A percentile compares a stretch with the other conserved stretches of the same genome.
Evolutionary conservation across 2,329 filamentous ascomycete genomes (phyloP).

Genomic region (Fusarium scirpi): DNA sequence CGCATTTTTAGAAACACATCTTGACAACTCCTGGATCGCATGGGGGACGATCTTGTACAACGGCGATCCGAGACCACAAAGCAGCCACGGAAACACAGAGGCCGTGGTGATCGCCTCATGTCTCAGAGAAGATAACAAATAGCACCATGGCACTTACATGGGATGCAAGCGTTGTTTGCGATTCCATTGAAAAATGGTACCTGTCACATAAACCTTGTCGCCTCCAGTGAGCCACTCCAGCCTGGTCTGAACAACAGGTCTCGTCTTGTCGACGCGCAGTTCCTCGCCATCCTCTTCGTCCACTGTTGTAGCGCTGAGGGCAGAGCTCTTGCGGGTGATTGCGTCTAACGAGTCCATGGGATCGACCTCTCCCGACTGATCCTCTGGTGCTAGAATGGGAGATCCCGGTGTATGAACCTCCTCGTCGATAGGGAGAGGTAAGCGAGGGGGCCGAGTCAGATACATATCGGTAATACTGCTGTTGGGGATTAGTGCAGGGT

Average conservation of each 20-base stretch:
- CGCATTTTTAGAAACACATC: constrained; percentile 1
- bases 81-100: constrained; percentile 46
- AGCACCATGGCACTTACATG: constrained; percentile 71
- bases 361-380: constrained; percentile 63
- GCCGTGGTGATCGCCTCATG: constrained; percentile 39
- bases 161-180: constrained; percentile 88
- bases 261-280: constrained; percentile 78
- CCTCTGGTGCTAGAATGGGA: constrained; percentile 81
- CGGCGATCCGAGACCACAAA: constrained; percentile 37
- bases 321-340: constrained; percentile 67
- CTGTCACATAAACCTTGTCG: constrained; percentile 95
- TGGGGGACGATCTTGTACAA: constrained; percentile 30
- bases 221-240: constrained; percentile 88
- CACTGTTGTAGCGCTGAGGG: constrained; percentile 70
- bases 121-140: constrained; percentile 34
- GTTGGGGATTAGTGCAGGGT: constrained; percentile 61
- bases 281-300: constrained; percentile 86
- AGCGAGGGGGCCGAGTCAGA: constrained; percentile 80
- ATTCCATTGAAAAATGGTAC: constrained; percentile 98
- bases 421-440: constrained; percentile 94
- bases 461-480: constrained; percentile 74
- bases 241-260: constrained; percentile 82
- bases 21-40: not conserved
- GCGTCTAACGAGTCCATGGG: constrained; percentile 62
- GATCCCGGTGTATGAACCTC: constrained; percentile 90